Base-by-base conservation (phyloP, 495 filamentous ascomycete genomes). In the Baudoinia panamericana region DNA sequence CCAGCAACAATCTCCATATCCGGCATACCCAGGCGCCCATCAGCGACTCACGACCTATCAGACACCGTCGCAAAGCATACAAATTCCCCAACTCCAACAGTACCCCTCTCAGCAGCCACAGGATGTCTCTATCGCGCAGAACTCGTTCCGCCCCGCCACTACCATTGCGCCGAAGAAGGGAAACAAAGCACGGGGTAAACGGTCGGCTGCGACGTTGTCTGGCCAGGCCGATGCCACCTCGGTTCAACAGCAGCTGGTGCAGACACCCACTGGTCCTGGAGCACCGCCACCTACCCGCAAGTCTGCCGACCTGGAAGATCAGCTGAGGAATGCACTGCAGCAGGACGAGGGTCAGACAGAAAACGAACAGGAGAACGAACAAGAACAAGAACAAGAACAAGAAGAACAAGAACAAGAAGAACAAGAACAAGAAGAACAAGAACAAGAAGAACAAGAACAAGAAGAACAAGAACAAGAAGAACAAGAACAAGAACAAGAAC, bases 321-420 rank as follows among this genome's bases (percentile, higher is more conserved):
- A 50, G 34, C 31, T 50, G 32, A 45, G 32, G 22, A 32, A 26
- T 16, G 46, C 46, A 6, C 22, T 50, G 33, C 33, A 45, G 21
- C 22, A 24, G 10, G 36, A n/a, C n/a, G n/a, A n/a, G n/a, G n/a
- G n/a, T n/a, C n/a, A n/a, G n/a, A n/a, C n/a, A n/a, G n/a, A n/a
- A n/a, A n/a, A n/a, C n/a, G n/a, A n/a, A n/a, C n/a, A 28, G 21
- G 24, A 15, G 19, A 4, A 37, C 37, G 17, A 20, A 35, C 12
- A 21, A 39, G 19, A 37, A 19, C 17, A 35, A 33, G n/a, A 29
- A 43, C 16, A 34, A 39, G 30, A 10, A 41, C 16, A 18, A 30
- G 10, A 18, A 17, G n/a, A n/a, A n/a, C n/a, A n/a, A n/a, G n/a
- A n/a, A n/a, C n/a, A n/a, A n/a, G n/a, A n/a, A 5, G 29, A 15